phyloP scores from a whole-genome alignment of 1,139 yeast species.

The Blastobotrys petasosporus region DNA sequence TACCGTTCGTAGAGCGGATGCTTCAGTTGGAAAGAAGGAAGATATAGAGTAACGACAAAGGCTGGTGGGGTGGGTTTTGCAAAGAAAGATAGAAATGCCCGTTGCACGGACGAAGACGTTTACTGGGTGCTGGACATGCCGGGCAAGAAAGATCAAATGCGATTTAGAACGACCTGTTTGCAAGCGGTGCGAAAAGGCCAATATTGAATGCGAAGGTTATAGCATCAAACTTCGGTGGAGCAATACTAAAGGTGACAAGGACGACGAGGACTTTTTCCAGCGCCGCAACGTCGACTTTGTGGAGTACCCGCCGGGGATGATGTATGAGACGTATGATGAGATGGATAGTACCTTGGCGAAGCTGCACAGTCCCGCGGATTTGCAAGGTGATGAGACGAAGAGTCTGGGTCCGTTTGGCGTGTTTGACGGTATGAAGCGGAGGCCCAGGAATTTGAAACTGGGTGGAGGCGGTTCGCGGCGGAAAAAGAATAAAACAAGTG shows the following conservation, averaged over 20 bases:
- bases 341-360: constrained; percentile 68
- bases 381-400: constrained; percentile 47
- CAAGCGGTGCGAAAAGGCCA: constrained; percentile 47
- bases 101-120: constrained; percentile 41
- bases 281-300: constrained; percentile 66
- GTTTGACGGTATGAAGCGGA: constrained; percentile 40
- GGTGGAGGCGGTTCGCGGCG: background rate
- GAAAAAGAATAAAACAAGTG: background rate
- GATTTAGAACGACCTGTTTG: constrained; percentile 52
- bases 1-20: too few species aligned
- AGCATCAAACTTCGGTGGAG: constrained; percentile 79
- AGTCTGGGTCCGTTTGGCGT: constrained; percentile 81
- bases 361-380: constrained; percentile 47
- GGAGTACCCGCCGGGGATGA: constrained; percentile 51
- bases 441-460: constrained; percentile 10
- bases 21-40: too few species aligned
- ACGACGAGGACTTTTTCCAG: constrained; percentile 47
- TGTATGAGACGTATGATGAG: constrained; percentile 70
- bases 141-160: constrained; percentile 55
- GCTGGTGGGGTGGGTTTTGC: too few species aligned
- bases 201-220: constrained; percentile 72
- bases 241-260: constrained; percentile 13
- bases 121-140: constrained; percentile 61
- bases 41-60: too few species aligned
- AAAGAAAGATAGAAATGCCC: constrained; percentile 5